A percentile compares a stretch with the other conserved stretches of the same genome.
These are phyloP conservation scores for Echinosophora koreensis DNA, from an alignment of 306 rosid genomes.

Conservation along the genomic window DNA sequence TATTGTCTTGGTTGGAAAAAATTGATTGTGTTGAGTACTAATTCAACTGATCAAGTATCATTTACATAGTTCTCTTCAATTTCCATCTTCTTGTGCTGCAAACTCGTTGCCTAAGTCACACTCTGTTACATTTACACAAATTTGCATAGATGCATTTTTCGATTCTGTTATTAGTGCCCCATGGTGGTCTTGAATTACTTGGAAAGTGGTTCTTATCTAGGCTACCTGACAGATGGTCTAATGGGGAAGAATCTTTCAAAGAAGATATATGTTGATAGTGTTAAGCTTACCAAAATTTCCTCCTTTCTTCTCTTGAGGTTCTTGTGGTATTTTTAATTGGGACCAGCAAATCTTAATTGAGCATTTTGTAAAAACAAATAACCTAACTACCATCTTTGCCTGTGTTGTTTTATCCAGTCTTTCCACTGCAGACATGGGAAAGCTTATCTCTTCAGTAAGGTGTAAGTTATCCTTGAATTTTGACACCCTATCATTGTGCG, in stretches of 20 bases:
- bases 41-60: constrained; percentile 15
- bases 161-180: background rate
- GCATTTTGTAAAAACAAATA: constrained; percentile 33
- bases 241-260: constrained; percentile 22
- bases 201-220: constrained; percentile 19
- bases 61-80: constrained; percentile 2
- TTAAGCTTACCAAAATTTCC: background rate
- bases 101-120: constrained; percentile 2
- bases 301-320: constrained; percentile 13
- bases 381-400: constrained; percentile 63
- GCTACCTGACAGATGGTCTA: constrained; percentile 13
- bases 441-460: constrained; percentile 96
- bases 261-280: constrained; percentile 10
- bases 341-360: constrained; percentile 35
- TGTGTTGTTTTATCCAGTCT: constrained; percentile 74
- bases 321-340: constrained; percentile 14
- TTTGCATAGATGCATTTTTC: constrained; percentile 17
- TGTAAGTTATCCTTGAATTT: constrained; percentile 80
- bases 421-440: constrained; percentile 89
- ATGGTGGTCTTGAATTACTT: constrained; percentile 37
- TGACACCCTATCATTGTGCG: constrained; percentile 38
- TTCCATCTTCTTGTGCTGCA: constrained; percentile 28
- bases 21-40: constrained; percentile 12
- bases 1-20: background rate
- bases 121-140: background rate